Percentiles rank a stretch among this genome's conserved stretches.
Evolutionary conservation across 2,329 filamentous ascomycete species (phyloP).

Genomic region (Diaporthe longicolla): DNA sequence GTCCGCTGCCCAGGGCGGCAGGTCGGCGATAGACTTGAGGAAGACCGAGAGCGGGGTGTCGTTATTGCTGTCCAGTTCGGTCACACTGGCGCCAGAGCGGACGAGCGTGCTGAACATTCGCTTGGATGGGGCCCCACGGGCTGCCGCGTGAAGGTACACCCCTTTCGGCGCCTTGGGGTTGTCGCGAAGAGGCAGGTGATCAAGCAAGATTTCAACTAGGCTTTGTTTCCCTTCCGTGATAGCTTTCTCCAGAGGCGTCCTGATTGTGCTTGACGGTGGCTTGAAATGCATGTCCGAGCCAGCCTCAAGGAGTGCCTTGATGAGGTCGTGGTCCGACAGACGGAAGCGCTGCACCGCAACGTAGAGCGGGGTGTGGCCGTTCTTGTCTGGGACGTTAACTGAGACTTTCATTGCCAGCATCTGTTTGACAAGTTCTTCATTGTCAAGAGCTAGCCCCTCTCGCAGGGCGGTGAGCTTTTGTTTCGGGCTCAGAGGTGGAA

Average conservation of each 20-base stretch:
- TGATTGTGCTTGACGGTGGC: not conserved
- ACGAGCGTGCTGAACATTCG: conserved; percentile 28
- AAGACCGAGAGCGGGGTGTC: conserved; percentile 33
- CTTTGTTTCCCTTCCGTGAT: not conserved
- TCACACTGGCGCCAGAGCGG: conserved; percentile 30
- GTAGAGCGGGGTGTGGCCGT: conserved; percentile 35
- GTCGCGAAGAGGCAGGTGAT: conserved; percentile 7
- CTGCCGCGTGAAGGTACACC: conserved; percentile 35
- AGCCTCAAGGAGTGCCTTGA: conserved; percentile 3
- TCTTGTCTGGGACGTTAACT: conserved; percentile 14
- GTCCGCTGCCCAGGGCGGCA: not conserved
- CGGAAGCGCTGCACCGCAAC: not conserved
- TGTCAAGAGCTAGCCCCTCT: not conserved
- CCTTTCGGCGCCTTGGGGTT: conserved; percentile 24
- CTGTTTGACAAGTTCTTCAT: not conserved
- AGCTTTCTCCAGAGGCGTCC: conserved; percentile 32
- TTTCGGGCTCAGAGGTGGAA: conserved; percentile 27
- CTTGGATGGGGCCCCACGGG: conserved; percentile 20
- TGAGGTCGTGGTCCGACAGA: not conserved
- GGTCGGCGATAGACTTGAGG: conserved; percentile 29
- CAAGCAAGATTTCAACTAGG: conserved; percentile 29
- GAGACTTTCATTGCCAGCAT: conserved; percentile 31
- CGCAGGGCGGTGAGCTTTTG: conserved; percentile 30
- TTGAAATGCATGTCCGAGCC: conserved; percentile 29
- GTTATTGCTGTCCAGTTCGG: conserved; percentile 30